Conservation (phyloP, 768 basidiomycete genomes). For the Boletellus ananiceps region DNA sequence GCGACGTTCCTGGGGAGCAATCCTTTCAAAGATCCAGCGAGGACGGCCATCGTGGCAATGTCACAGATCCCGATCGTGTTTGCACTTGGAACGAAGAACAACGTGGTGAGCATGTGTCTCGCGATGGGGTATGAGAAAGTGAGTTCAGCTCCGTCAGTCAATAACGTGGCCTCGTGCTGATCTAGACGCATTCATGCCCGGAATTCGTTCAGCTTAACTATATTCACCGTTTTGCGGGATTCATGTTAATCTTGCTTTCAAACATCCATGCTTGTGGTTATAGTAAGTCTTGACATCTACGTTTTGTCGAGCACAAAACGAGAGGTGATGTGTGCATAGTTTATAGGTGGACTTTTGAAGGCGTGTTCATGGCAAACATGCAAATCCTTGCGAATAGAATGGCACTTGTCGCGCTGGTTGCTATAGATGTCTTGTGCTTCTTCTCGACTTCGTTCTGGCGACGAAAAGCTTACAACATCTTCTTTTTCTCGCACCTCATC, state of each 20-base stretch:
- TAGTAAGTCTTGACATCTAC: constrained; percentile 22
- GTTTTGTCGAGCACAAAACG: background rate
- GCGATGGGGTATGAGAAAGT: constrained; percentile 49
- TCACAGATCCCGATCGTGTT: constrained; percentile 45
- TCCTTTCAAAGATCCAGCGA: constrained; percentile 31
- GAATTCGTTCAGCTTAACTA: constrained; percentile 40
- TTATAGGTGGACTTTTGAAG: constrained; percentile 27
- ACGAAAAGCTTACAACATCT: constrained; percentile 40
- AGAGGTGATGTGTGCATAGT: constrained; percentile 15
- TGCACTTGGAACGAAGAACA: constrained; percentile 48
- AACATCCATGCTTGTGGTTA: constrained; percentile 42
- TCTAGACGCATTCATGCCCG: background rate
- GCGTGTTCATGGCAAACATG: constrained; percentile 14
- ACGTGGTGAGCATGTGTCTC: constrained; percentile 35
- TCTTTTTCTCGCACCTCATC: constrained; percentile 39
- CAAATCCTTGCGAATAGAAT: constrained; percentile 11
- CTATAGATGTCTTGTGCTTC: constrained; percentile 35
- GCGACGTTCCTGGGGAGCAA: constrained; percentile 33
- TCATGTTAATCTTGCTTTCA: constrained; percentile 36
- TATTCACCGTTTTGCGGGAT: constrained; percentile 52
- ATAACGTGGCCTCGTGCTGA: background rate
- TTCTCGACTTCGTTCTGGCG: constrained; percentile 41
- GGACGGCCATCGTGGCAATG: constrained; percentile 35
- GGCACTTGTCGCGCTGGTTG: constrained; percentile 33
- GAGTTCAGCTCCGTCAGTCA: constrained; percentile 4